These are phyloP conservation scores for Achaetomiella virescens DNA, from an alignment of 495 filamentous ascomycete species.

Conservation along the genomic window DNA sequence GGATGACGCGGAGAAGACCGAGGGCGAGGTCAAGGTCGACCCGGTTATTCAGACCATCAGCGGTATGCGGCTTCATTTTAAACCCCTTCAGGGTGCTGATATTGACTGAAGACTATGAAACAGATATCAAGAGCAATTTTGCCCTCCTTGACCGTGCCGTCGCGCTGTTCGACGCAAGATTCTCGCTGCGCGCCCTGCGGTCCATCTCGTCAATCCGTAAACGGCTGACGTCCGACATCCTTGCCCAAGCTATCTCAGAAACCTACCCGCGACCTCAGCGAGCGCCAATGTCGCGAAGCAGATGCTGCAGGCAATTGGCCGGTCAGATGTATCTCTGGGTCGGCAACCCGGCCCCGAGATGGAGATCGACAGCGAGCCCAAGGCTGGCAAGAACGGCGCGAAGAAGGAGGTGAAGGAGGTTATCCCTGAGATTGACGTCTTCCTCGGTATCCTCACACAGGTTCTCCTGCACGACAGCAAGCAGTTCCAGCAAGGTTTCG, in stretches of 20 bases:
- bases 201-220: conserved; percentile 95
- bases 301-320: conserved; percentile 61
- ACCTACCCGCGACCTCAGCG: conserved; percentile 55
- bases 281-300: conserved; percentile 61
- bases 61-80: conserved; percentile 32
- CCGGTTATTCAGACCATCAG: conserved; percentile 53
- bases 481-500: conserved; percentile 66
- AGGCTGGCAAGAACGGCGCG: conserved; percentile 39
- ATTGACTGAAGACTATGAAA: conserved; percentile 12
- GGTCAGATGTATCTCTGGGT: conserved; percentile 54
- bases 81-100: not conserved
- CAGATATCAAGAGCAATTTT: conserved; percentile 94
- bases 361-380: conserved; percentile 67
- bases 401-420: conserved; percentile 64
- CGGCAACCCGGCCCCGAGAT: conserved; percentile 54
- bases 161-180: conserved; percentile 87
- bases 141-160: conserved; percentile 86
- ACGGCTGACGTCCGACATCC: conserved; percentile 71
- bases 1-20: conserved; percentile 57
- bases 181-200: conserved; percentile 85
- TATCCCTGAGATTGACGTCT: conserved; percentile 86
- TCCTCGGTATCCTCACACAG: conserved; percentile 82
- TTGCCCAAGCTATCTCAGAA: conserved; percentile 73
- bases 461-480: conserved; percentile 84
- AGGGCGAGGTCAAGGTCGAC: conserved; percentile 57